Evolutionary conservation across 2,329 filamentous ascomycete genomes (phyloP).

Genomic region (Aureobasidium sp.): DNA sequence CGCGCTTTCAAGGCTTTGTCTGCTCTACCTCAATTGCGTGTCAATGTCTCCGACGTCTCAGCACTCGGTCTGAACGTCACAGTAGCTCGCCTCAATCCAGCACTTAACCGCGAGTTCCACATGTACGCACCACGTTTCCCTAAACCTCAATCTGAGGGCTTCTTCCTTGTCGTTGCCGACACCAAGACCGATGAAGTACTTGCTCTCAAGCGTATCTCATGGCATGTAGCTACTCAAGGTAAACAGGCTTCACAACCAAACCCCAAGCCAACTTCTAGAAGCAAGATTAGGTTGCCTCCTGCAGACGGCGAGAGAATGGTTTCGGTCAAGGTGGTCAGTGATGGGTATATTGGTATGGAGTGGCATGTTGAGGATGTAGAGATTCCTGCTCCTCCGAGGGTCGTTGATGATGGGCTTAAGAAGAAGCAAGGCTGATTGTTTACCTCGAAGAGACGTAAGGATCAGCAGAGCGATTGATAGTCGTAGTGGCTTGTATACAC

Average conservation of each 20-base stretch:
- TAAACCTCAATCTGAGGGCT: constrained; percentile 90
- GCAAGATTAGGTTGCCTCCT: constrained; percentile 54
- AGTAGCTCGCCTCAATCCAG: constrained; percentile 58
- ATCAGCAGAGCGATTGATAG: no score
- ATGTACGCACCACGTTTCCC: constrained; percentile 86
- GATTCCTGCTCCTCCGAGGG: constrained; percentile 32
- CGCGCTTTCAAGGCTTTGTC: constrained; percentile 53
- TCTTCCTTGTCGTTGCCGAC: constrained; percentile 73
- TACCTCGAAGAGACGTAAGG: no score
- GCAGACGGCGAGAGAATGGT: constrained; percentile 50
- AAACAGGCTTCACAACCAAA: constrained; percentile 17
- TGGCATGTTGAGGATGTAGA: constrained; percentile 48
- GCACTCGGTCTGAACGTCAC: constrained; percentile 54
- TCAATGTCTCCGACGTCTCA: constrained; percentile 54
- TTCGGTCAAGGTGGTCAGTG: constrained; percentile 71
- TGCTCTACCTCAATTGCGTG: constrained; percentile 59
- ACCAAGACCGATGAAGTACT: constrained; percentile 64
- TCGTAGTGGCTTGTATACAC: no score
- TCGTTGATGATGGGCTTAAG: constrained; percentile 25
- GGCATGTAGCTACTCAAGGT: constrained; percentile 37
- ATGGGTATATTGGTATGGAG: constrained; percentile 73
- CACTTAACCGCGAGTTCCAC: constrained; percentile 57
- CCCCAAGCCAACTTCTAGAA: constrained; percentile 43
- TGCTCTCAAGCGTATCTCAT: constrained; percentile 77
- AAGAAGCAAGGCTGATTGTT: constrained; percentile 14